Percentiles rank a stretch among this genome's conserved stretches.
Conservation (phyloP, 805 yeast genomes). For the Blastobotrys americana region DNA sequence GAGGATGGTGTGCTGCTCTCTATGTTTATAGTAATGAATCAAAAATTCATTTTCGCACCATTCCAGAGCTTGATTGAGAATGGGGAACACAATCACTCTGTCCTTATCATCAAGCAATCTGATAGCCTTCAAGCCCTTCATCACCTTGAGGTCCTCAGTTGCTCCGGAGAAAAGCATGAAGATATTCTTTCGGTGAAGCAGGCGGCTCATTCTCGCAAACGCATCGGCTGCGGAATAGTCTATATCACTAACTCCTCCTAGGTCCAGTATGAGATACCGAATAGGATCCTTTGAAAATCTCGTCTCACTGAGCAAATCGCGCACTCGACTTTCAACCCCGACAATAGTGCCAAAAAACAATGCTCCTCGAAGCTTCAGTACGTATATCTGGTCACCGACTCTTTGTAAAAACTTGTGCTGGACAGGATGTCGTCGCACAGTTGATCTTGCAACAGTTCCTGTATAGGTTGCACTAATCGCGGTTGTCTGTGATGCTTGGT, state of each 20-base stretch:
- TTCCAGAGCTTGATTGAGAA: slow-evolving; percentile 81
- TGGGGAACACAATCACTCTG: slow-evolving; percentile 59
- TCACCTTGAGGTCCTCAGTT: slow-evolving; percentile 54
- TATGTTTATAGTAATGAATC: slow-evolving; percentile 45
- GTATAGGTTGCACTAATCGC: slow-evolving; percentile 76
- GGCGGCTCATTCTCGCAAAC: slow-evolving; percentile 74
- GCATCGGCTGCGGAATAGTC: slow-evolving; percentile 98
- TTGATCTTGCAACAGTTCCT: slow-evolving; percentile 84
- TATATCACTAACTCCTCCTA: slow-evolving; percentile 67
- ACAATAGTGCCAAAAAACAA: slow-evolving; percentile 94
- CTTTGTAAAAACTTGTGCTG: slow-evolving; percentile 78
- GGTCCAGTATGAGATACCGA: slow-evolving; percentile 74
- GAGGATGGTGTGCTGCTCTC: slow-evolving; percentile 17
- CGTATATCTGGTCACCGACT: slow-evolving; percentile 86
- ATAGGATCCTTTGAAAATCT: slow-evolving; percentile 48
- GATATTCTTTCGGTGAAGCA: slow-evolving; percentile 60
- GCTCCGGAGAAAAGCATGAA: slow-evolving; percentile 76
- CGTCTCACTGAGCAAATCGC: slow-evolving; percentile 54
- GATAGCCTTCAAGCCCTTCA: slow-evolving; percentile 70
- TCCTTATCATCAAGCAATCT: slow-evolving; percentile 58
- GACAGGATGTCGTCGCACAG: slow-evolving; percentile 83
- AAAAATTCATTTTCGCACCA: slow-evolving; percentile 95
- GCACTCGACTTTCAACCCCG: slow-evolving; percentile 71
- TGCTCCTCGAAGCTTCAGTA: slow-evolving; percentile 79
- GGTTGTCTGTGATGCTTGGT: slow-evolving; percentile 78